phyloP scores from a whole-genome alignment of 2,329 filamentous ascomycete genomes.

The Calonectria fujianensis region DNA sequence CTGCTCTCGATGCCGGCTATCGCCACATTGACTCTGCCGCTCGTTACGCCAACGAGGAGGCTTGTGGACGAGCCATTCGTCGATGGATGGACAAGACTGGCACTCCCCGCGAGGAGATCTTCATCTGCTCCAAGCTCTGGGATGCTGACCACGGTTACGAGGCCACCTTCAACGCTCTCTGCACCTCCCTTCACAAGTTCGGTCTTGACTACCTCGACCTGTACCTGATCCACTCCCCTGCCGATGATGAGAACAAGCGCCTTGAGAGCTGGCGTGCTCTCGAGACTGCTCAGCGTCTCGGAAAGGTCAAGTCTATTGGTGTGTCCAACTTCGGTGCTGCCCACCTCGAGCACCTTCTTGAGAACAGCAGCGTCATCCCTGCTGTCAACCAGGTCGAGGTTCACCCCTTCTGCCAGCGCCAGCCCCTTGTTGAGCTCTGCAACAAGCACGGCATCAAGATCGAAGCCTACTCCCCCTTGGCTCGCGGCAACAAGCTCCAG shows the following conservation, averaged over 20 bases:
- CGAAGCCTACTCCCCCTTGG: conserved; percentile 71
- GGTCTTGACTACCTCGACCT: conserved; percentile 83
- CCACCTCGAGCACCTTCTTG: conserved; percentile 73
- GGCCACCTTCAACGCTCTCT: conserved; percentile 74
- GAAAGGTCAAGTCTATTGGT: conserved; percentile 81
- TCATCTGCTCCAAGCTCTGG: conserved; percentile 83
- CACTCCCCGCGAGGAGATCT: conserved; percentile 80
- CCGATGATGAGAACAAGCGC: conserved; percentile 80
- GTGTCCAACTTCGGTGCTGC: conserved; percentile 85
- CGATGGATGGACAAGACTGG: conserved; percentile 79
- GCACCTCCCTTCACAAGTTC: conserved; percentile 80
- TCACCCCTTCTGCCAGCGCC: conserved; percentile 83
- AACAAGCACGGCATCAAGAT: conserved; percentile 74
- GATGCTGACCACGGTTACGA: conserved; percentile 64
- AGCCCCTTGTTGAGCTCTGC: conserved; percentile 74
- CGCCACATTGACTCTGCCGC: conserved; percentile 74
- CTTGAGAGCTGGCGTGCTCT: conserved; percentile 84
- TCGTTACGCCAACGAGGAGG: conserved; percentile 79
- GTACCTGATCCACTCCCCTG: conserved; percentile 78
- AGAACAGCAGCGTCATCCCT: conserved; percentile 76
- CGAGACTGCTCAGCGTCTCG: conserved; percentile 78
- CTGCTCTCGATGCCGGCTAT: conserved; percentile 75
- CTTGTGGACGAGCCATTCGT: conserved; percentile 82
- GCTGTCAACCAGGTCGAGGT: conserved; percentile 88
- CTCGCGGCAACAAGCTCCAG: conserved; percentile 65